Base-by-base conservation (phyloP, 2,329 filamentous ascomycete genomes). In the Rhynchosporium graminicola region DNA sequence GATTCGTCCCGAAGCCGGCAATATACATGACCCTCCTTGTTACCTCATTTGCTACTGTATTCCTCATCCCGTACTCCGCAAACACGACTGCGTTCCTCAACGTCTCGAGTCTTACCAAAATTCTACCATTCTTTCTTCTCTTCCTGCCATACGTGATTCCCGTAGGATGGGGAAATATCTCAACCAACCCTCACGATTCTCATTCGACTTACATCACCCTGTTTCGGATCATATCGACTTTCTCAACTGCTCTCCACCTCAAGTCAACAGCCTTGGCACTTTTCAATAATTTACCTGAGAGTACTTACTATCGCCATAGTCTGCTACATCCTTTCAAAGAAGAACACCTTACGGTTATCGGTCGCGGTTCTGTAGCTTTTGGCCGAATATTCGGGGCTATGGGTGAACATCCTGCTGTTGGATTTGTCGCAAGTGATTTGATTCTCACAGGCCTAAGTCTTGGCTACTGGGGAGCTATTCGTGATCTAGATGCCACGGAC, bases 401-500 rank as follows among this genome's bases (percentile, higher is more conserved):
- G 57, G 78, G 77, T 63, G 82, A 82, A 58, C 83, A 88, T 69
- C 85, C 85, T 0, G 81, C 80, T 28, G 80, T 88, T 36, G 80
- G 80, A 26, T 81, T 79, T 20, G 81, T 82, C 0, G 83, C 81
- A 5, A 81, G 80, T 73, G 86, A 89, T 72, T 84, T 85, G 1
- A 70, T 88, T 13, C 76, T 87, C 42, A 83, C 80, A 28, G 76
- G 77, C 1, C 63, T 83, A 13, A 82, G 80, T 61, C 72, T 87
- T n/a, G 79, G 83, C 1, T 61, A 82, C 1, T 87, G 85, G 84
- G 80, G 82, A n/a, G 82, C 82, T 46, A 77, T 82, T 1, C 77
- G 83, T 38, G 78, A 80, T 28, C 75, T 82, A 3, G 79, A 84
- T 66, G 77, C 80, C 0, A 73, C 75, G n/a, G 76, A 80, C 9